Conservation (phyloP, 202 grass and related monocot genomes). For the Panicum virgatum region DNA sequence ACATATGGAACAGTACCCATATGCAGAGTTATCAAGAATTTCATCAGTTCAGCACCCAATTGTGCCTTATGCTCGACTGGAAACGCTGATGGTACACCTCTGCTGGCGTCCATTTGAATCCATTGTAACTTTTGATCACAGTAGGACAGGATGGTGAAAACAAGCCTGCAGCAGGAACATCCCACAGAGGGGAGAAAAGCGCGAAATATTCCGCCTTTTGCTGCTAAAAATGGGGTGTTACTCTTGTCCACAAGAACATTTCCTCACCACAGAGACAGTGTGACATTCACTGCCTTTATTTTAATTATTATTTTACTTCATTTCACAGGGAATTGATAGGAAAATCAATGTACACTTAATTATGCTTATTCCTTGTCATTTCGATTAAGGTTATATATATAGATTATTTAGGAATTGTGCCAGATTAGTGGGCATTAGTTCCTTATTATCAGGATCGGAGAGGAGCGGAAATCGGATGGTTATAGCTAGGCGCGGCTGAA, state of each 20-base stretch:
- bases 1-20: neutral
- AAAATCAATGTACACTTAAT: constrained; percentile 5
- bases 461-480: constrained; percentile 30
- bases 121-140: constrained; percentile 8
- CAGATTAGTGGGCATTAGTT: constrained; percentile 50
- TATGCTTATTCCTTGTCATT: constrained; percentile 50
- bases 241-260: constrained; percentile 36
- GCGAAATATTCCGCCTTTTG: constrained; percentile 11
- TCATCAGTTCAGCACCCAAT: neutral
- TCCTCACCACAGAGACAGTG: constrained; percentile 27
- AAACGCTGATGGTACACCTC: neutral
- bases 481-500: constrained; percentile 17
- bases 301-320: neutral
- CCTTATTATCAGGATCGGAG: constrained; percentile 38
- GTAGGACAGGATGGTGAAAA: constrained; percentile 10
- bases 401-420: constrained; percentile 33
- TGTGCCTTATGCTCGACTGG: neutral
- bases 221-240: constrained; percentile 37
- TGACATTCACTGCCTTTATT: constrained; percentile 17
- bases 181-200: neutral
- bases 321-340: neutral
- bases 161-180: constrained; percentile 2
- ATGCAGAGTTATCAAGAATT: constrained; percentile 23
- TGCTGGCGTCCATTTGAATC: neutral
- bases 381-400: constrained; percentile 37